Evolutionary conservation across 768 basidiomycete species (phyloP).

Genomic region (Phlebiopsis gigantea): DNA sequence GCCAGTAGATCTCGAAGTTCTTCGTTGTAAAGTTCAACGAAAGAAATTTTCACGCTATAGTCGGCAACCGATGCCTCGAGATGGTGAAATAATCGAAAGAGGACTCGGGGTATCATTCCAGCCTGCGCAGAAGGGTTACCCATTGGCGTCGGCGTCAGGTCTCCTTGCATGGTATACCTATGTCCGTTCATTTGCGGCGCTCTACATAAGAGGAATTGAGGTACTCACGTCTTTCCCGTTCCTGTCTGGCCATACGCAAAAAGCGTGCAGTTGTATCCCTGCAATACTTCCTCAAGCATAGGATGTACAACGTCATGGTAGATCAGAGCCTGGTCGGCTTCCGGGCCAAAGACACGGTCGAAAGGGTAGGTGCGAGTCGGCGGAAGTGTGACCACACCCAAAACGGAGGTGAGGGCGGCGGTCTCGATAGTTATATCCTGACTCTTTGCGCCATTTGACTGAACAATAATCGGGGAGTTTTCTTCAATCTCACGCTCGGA

Average conservation of each 20-base stretch:
- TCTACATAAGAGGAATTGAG: no score
- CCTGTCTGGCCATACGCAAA: conserved; percentile 99
- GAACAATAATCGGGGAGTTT: conserved; percentile 83
- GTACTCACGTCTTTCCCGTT: conserved; percentile 91
- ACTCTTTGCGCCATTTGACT: conserved; percentile 68
- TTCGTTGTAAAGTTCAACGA: conserved; percentile 96
- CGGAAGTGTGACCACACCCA: conserved; percentile 71
- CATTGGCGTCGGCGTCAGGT: conserved; percentile 74
- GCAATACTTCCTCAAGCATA: conserved; percentile 89
- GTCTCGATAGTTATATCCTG: conserved; percentile 81
- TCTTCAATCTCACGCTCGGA: conserved; percentile 83
- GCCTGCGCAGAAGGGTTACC: conserved; percentile 86
- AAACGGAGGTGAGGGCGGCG: conserved; percentile 56
- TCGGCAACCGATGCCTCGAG: conserved; percentile 75
- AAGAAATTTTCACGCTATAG: conserved; percentile 91
- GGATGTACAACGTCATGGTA: conserved; percentile 92
- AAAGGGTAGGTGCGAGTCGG: conserved; percentile 88
- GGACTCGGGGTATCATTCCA: conserved; percentile 92
- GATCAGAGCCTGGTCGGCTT: conserved; percentile 91
- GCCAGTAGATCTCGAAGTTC: conserved; percentile 92
- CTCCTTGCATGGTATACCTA: conserved; percentile 97
- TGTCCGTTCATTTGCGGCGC: background rate
- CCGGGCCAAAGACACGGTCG: conserved; percentile 93
- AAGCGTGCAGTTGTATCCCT: conserved; percentile 95
- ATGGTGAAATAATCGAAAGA: conserved; percentile 87